Evolutionary conservation across 768 basidiomycete genomes (phyloP), one percentile per base, ranked within the genome.

Genomic region (Crepidotus variabilis): DNA sequence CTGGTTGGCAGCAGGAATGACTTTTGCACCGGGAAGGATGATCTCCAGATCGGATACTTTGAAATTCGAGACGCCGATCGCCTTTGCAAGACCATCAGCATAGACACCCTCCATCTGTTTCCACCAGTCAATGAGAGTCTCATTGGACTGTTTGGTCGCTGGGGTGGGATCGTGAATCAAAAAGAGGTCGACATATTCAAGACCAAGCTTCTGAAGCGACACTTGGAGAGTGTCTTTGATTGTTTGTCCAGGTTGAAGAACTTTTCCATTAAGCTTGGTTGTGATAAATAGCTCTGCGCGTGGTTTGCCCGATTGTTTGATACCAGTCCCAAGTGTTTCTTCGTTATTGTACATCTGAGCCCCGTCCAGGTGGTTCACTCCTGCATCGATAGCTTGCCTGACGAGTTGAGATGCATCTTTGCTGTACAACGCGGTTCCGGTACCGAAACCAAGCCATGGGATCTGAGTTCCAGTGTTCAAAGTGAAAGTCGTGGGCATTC

Each of bases 31-130:
- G 39, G 78, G 77, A 52, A 86, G 56, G 8, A 90, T 68, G 21
- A 72, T 69, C 63, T 85, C 68, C 55, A 91, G 68, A 61, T 84
- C 74, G 28, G 77, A 67, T 36, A 86, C 72, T 24, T 63, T 71
- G 70, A 85, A 90, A 68, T 90, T 90, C 61, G 83, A 85, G 20
- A 90, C 86, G 2, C 87, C 88, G 51, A 90, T 86, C 50, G 83
- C 82, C 59, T 72, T 79, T 36, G 78, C 69, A 47, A 80, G 63
- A 2, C 78, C 78, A 5, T 71, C 77, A 20, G 63, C 63, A 62
- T 83, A 74, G 35, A 82, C 70, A 39, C 77, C 78, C 62, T 88
- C 86, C 79, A 89, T 79, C 5, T 71, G 80, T 48, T 74, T 75
- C 87, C 87, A 88, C 51, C 80, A 65, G 22, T 81, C 75, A 55